A percentile compares a stretch with the other conserved stretches of the same genome.
phyloP scores from a whole-genome alignment of 2,329 filamentous ascomycete species.

The Pleomassaria siparia region DNA sequence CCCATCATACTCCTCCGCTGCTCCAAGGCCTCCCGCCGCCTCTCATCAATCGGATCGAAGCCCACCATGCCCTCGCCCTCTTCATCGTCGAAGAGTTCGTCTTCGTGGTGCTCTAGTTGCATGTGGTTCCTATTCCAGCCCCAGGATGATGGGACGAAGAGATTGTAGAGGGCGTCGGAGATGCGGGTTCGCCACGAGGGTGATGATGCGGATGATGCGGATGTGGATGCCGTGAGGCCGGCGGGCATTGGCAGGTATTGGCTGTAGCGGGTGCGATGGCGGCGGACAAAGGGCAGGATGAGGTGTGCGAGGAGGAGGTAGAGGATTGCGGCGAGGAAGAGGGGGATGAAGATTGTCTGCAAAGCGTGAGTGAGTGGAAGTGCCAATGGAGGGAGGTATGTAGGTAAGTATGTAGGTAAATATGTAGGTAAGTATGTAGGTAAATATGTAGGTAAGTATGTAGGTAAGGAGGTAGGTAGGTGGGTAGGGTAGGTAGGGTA shows the following conservation, averaged over 20 bases:
- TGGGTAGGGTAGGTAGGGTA: no score
- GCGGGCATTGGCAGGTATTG: slow-evolving; percentile 48
- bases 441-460: no score
- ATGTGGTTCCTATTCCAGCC: slow-evolving; percentile 16
- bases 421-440: no score
- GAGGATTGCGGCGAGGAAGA: slow-evolving; percentile 46
- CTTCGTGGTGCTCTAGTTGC: slow-evolving; percentile 38
- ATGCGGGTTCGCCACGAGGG: slow-evolving; percentile 40
- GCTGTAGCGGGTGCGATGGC: slow-evolving; percentile 47
- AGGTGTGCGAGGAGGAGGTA: slow-evolving; percentile 46
- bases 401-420: no score
- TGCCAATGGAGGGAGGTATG: no score
- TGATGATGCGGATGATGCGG: slow-evolving; percentile 14
- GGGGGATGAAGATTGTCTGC: slow-evolving; percentile 50
- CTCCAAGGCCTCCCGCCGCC: slow-evolving; percentile 43
- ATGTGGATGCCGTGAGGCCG: slow-evolving; percentile 3
- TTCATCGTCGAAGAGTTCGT: slow-evolving; percentile 47
- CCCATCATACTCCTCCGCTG: slow-evolving; percentile 40
- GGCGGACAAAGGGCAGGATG: slow-evolving; percentile 48
- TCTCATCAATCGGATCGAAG: slow-evolving; percentile 42
- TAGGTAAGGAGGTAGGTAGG: no score
- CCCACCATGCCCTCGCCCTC: slow-evolving; percentile 52
- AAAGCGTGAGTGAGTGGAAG: slow-evolving; percentile 14
- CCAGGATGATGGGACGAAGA: slow-evolving; percentile 38
- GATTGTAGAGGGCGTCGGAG: slow-evolving; percentile 36